Base-by-base conservation (phyloP, 495 filamentous ascomycete species). In the Elasticomyces elasticus region DNA sequence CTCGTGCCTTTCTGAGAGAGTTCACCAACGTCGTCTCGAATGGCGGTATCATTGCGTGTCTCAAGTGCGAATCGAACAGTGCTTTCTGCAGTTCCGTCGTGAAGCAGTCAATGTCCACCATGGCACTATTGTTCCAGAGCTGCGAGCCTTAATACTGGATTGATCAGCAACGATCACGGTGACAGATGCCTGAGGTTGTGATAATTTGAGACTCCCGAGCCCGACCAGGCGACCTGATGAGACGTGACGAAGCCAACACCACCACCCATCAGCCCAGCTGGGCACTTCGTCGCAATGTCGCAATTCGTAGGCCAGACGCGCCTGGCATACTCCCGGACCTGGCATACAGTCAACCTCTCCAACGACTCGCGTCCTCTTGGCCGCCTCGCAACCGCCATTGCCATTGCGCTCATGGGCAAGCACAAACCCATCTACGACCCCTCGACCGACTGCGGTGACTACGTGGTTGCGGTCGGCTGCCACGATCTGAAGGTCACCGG, bases 401-500 rank as follows among this genome's bases (percentile, higher is more conserved):
- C 92, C 61, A 77, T 85, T 56, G 76, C 85, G 54, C 82, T 99
- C 23, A 97, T 97, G 92, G 92, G 92, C 71, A 99, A 99, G 77
- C 84, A 97, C 78, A 99, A 99, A 72, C 92, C 92, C 13, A 97
- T 95, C 73, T 98, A 82, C 72, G 87, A 97, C 69, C 94, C 66
- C 19, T 80, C 84, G 55, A 95, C 92, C 51, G 92, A 98, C 77
- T 97, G 94, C 78, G 92, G 92, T 54, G 92, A 98, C 80, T 98
- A 98, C 69, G 91, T 98, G 5, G 92, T 98, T 0, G 91, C 90
- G 5, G 85, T 84, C 27, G 82, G 86, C 63, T 98, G 92, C 76
- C 79, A 83, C 49, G 82, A 88, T 54, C 77, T 98, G 33, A 82
- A 85, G 71, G 85, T 81, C 19, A 96, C 94, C 28, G 92, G 92